phyloP scores from a whole-genome alignment of 805 yeast genomes.

The Candida adriatica region DNA sequence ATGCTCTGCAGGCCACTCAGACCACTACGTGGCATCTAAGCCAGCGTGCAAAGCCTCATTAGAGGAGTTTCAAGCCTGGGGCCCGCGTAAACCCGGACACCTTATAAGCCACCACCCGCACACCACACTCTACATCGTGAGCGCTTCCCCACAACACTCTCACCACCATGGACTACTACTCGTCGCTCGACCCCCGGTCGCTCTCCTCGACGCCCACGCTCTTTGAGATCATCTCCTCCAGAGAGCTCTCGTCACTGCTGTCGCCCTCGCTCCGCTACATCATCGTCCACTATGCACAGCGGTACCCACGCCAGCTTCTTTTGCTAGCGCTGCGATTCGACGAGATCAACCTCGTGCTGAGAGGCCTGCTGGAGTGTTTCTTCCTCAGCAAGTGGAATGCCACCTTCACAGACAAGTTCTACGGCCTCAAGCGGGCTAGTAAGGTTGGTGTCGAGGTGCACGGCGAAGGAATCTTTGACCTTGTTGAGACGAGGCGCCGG shows the following conservation, averaged over 20 bases:
- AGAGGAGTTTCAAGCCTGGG: no score
- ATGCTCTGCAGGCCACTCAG: no score
- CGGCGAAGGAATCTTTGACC: constrained; percentile 22
- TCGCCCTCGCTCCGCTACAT: constrained; percentile 81
- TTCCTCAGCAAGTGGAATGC: constrained; percentile 72
- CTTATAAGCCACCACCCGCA: constrained; percentile 1
- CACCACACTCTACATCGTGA: background rate
- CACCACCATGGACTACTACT: constrained; percentile 63
- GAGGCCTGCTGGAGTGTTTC: constrained; percentile 64
- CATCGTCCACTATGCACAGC: constrained; percentile 71
- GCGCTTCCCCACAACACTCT: no score
- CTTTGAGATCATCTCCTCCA: constrained; percentile 79
- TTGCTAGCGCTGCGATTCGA: constrained; percentile 64
- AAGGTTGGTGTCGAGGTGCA: constrained; percentile 28
- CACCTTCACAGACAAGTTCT: constrained; percentile 85
- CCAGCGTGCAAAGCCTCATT: no score
- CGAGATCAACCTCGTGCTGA: constrained; percentile 55
- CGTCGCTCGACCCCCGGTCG: constrained; percentile 70
- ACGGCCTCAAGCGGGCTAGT: constrained; percentile 67
- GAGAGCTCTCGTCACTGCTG: constrained; percentile 67
- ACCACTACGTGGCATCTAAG: no score
- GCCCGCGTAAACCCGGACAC: no score
- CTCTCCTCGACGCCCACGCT: constrained; percentile 78
- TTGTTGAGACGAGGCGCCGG: constrained; percentile 44
- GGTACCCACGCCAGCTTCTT: constrained; percentile 65